A percentile compares a stretch with the other conserved stretches of the same genome.
phyloP scores from a whole-genome alignment of 2,329 filamentous ascomycete species.

The Beauveria scarabaeidicola region DNA sequence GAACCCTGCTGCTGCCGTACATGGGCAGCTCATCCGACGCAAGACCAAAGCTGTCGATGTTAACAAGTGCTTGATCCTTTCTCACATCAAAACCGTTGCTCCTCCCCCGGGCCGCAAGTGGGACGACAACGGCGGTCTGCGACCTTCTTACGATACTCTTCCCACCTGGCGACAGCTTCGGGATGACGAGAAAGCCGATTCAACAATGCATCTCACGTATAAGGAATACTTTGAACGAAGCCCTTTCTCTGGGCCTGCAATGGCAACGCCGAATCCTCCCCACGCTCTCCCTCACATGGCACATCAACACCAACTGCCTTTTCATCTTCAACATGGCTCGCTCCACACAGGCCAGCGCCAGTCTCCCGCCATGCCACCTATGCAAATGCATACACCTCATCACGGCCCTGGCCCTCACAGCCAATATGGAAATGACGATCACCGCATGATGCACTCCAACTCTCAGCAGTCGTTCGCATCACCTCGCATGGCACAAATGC shows the following conservation, averaged over 20 bases:
- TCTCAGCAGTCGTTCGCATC: conserved; percentile 81
- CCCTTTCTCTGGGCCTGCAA: conserved; percentile 44
- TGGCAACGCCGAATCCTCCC: conserved; percentile 60
- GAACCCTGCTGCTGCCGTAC: conserved; percentile 18
- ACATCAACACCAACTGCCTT: conserved; percentile 76
- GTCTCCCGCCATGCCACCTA: conserved; percentile 67
- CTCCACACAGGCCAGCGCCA: conserved; percentile 60
- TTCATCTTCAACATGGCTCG: conserved; percentile 69
- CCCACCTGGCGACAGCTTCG: conserved; percentile 73
- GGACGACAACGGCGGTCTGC: conserved; percentile 72
- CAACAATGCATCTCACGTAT: conserved; percentile 59
- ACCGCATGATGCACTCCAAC: conserved; percentile 81
- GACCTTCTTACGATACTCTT: conserved; percentile 72
- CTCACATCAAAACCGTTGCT: conserved; percentile 44
- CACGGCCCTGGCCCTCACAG: conserved; percentile 58
- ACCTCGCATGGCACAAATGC: conserved; percentile 63
- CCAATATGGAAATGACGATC: conserved; percentile 68
- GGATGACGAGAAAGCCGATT: conserved; percentile 62
- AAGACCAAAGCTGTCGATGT: conserved; percentile 66
- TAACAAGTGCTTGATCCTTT: conserved; percentile 54
- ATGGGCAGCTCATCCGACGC: conserved; percentile 52
- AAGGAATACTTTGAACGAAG: conserved; percentile 70
- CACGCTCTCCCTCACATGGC: conserved; percentile 65
- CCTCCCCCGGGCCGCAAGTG: conserved; percentile 52
- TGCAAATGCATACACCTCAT: conserved; percentile 67